These are phyloP conservation scores for Lupinus albus DNA, from an alignment of 306 rosid genomes.

Conservation along the genomic window DNA sequence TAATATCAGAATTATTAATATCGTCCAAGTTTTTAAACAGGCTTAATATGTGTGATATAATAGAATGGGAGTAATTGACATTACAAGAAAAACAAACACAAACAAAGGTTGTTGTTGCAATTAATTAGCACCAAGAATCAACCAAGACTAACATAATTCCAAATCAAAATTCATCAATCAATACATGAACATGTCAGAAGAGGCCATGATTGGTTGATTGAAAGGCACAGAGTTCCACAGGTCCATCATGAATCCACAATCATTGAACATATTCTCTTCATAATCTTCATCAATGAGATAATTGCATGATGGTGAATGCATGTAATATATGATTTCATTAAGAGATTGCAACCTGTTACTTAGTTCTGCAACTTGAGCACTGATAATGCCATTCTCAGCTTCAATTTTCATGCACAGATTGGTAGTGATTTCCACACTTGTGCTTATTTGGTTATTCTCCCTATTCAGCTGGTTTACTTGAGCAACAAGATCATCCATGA, in stretches of 20 bases:
- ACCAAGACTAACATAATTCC: background rate
- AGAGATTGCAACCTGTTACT: conserved; percentile 66
- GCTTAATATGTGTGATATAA: background rate
- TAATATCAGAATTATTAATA: no score
- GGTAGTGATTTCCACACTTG: conserved; percentile 50
- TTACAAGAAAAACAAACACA: conserved; percentile 17
- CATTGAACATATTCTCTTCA: conserved; percentile 37
- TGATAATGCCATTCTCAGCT: conserved; percentile 71
- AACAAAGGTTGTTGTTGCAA: conserved; percentile 19
- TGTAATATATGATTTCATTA: conserved; percentile 56
- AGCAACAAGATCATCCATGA: conserved; percentile 54
- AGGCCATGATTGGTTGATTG: conserved; percentile 56
- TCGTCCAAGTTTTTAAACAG: no score
- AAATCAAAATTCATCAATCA: conserved; percentile 26
- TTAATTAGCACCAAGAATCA: conserved; percentile 9
- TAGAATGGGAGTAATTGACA: conserved; percentile 11
- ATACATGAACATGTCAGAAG: conserved; percentile 50
- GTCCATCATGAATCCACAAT: conserved; percentile 46
- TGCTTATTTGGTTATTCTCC: conserved; percentile 59
- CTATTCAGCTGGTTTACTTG: conserved; percentile 53
- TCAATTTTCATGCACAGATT: conserved; percentile 58
- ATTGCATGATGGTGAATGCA: conserved; percentile 48
- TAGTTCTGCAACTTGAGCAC: conserved; percentile 79
- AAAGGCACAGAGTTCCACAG: conserved; percentile 43
- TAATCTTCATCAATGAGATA: background rate